Base-by-base conservation (phyloP, 768 basidiomycete genomes). In the Amanita inopinata region DNA sequence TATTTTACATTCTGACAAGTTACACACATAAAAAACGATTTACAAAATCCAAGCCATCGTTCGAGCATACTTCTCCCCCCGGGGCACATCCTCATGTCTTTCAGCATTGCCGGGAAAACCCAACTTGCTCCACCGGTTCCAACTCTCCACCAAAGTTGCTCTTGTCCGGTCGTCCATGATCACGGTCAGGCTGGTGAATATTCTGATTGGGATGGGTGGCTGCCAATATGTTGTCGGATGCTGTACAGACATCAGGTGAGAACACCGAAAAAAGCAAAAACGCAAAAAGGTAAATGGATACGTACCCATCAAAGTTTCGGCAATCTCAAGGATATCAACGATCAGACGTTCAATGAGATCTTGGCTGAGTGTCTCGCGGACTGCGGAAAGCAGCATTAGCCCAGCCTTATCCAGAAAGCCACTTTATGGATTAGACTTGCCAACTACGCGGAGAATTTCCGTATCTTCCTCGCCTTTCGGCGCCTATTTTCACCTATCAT, bases 381-480 rank as follows among this genome's bases (percentile, higher is more conserved):
- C 69, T 62, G 10, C 59, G 54, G 17, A 58, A 59, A 28, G 56
- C 51, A 14, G n/a, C n/a, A n/a, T n/a, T n/a, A n/a, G n/a, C n/a
- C 53, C 50, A 33, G 44, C 48, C 12, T 36, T 47, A 56, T 51
- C 5, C 58, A 52, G 8, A 60, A 50, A 23, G 8, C 3, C 12
- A 38, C 38, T 35, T 33, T 30, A 12, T n/a, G n/a, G 11, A 17
- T 10, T 20, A 14, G 8, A 55, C 65, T 45, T 40, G 65, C 65
- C 67, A 37, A 79, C 78, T 27, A 78, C 73, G 38, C 78, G 70
- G 20, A 80, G 64, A 38, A 80, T 76, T 54, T 82, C 76, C 22
- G 65, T 63, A 1, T 69, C 61, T 41, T 75, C 67, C 40, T 65
- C 69, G 32, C 66, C 67, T 19, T 67, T 63, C 0, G 79, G 74